Percentiles rank a stretch among this genome's conserved stretches.
Evolutionary conservation across 139 green algal genomes (phyloP).

Genomic region (Chlamydomonas schloesseri): DNA sequence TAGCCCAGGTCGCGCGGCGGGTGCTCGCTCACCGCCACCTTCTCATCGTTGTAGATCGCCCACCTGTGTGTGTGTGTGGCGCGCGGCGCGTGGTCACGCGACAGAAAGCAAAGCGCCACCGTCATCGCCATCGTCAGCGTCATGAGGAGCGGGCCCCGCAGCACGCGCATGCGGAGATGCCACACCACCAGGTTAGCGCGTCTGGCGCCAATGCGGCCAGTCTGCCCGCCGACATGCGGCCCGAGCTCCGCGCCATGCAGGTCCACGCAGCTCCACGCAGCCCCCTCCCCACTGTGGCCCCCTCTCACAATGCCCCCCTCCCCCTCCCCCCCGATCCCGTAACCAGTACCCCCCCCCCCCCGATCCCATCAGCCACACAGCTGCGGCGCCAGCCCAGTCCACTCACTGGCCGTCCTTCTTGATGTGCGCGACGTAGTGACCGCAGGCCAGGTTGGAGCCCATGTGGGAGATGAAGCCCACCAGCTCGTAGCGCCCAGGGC

Average conservation of each 20-base stretch:
- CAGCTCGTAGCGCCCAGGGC: conserved; percentile 86
- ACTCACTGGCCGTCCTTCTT: conserved; percentile 68
- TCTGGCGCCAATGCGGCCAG: too few species aligned
- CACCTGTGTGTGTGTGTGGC: conserved; percentile 73
- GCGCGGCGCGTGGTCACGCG: not conserved
- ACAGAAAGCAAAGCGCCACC: not conserved
- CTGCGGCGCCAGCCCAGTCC: too few species aligned
- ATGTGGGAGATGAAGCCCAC: conserved; percentile 96
- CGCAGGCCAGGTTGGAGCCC: conserved; percentile 90
- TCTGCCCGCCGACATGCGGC: too few species aligned
- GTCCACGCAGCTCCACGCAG: too few species aligned
- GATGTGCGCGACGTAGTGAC: conserved; percentile 98
- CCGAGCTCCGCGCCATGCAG: too few species aligned
- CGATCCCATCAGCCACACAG: not conserved
- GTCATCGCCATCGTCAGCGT: too few species aligned
- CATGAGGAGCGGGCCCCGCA: too few species aligned
- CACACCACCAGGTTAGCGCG: too few species aligned
- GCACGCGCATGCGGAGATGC: not conserved
- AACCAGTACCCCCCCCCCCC: too few species aligned
- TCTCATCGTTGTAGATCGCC: conserved; percentile 99
- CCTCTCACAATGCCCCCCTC: too few species aligned
- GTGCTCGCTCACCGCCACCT: conserved; percentile 89
- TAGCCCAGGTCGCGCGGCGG: conserved; percentile 92
- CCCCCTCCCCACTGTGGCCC: too few species aligned
- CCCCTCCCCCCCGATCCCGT: too few species aligned